Conservation (phyloP, 768 basidiomycete species). For the Naematelia encephala region DNA sequence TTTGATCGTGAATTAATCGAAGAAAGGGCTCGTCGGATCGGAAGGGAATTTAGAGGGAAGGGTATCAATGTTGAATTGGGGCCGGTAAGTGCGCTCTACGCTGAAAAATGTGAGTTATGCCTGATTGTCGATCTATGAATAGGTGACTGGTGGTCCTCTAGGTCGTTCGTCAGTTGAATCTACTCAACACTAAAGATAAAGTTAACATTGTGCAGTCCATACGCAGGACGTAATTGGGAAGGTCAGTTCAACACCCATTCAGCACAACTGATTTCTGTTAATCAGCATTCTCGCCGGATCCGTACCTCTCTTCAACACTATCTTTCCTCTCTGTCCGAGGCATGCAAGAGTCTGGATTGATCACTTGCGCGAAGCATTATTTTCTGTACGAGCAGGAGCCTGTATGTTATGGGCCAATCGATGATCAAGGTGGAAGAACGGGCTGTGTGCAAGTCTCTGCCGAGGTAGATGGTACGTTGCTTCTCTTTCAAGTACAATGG, state of each 20-base stretch:
- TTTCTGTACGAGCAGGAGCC: slow-evolving; percentile 49
- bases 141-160: slow-evolving; percentile 47
- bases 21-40: slow-evolving; percentile 72
- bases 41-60: slow-evolving; percentile 74
- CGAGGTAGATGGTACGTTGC: slow-evolving; percentile 31
- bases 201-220: slow-evolving; percentile 25
- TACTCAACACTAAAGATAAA: neutral
- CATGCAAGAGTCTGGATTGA: slow-evolving; percentile 33
- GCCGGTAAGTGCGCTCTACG: slow-evolving; percentile 33
- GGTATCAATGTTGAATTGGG: slow-evolving; percentile 73
- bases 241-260: slow-evolving; percentile 16
- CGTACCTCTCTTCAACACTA: slow-evolving; percentile 39
- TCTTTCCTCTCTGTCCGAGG: slow-evolving; percentile 41
- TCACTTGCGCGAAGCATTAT: slow-evolving; percentile 47
- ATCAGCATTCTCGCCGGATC: slow-evolving; percentile 40
- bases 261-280: slow-evolving; percentile 22
- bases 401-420: slow-evolving; percentile 32
- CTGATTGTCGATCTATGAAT: too few species aligned
- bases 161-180: slow-evolving; percentile 38
- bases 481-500: neutral
- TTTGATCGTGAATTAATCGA: slow-evolving; percentile 76
- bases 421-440: slow-evolving; percentile 24
- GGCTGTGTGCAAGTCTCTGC: slow-evolving; percentile 34
- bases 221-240: slow-evolving; percentile 47
- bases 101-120: neutral